These are phyloP conservation scores for Fraxinus excelsior DNA, from an alignment of 257 asterid genomes.

Conservation along the genomic window DNA sequence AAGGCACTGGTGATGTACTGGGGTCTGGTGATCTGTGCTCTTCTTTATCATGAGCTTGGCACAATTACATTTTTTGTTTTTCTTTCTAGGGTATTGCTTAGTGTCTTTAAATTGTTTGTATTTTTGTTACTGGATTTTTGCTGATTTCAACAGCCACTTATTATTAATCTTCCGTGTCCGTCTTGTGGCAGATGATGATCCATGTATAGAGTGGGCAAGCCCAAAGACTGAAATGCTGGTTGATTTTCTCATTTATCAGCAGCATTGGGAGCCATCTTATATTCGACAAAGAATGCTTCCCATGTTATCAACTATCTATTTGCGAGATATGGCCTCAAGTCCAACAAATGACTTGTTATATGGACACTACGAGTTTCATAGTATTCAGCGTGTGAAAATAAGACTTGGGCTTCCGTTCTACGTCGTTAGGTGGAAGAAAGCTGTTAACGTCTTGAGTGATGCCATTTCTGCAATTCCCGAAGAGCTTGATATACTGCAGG, in stretches of 20 bases:
- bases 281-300: conserved; percentile 77
- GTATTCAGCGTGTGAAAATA: conserved; percentile 73
- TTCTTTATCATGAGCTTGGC: neutral
- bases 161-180: neutral
- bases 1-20: neutral
- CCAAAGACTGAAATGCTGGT: conserved; percentile 72
- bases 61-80: conserved; percentile 10
- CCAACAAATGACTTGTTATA: conserved; percentile 45
- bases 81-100: conserved; percentile 5
- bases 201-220: conserved; percentile 51
- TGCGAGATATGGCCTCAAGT: conserved; percentile 65
- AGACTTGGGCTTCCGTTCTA: conserved; percentile 68
- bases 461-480: conserved; percentile 36
- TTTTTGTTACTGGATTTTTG: neutral
- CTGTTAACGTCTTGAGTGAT: conserved; percentile 32
- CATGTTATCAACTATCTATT: conserved; percentile 68
- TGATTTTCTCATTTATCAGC: conserved; percentile 70
- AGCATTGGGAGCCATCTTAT: conserved; percentile 90
- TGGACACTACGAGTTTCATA: conserved; percentile 74
- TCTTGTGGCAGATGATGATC: conserved; percentile 57
- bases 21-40: no score
- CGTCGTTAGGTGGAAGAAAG: conserved; percentile 81
- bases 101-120: neutral
- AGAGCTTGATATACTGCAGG: conserved; percentile 40
- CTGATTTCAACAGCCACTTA: conserved; percentile 1